Percentiles rank a stretch among this genome's conserved stretches.
phyloP scores from a whole-genome alignment of 495 filamentous ascomycete genomes.

The Chaetomidium leptoderma region DNA sequence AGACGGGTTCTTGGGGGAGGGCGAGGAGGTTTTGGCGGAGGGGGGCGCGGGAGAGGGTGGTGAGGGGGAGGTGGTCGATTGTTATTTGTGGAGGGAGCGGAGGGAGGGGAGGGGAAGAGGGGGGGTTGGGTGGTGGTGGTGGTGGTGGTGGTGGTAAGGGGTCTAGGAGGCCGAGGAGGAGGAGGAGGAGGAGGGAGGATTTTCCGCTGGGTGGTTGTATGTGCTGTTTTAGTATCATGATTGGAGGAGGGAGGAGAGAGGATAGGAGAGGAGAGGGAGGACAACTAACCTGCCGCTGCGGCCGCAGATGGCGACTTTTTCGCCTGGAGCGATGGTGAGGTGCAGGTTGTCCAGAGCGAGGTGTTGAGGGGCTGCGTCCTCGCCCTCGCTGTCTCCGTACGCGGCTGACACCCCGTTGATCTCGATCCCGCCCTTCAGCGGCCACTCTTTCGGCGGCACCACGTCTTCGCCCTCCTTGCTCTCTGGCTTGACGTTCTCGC shows the following conservation, averaged over 20 bases:
- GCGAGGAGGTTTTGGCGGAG: slow-evolving; percentile 27
- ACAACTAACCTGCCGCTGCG: slow-evolving; percentile 22
- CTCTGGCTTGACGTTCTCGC: slow-evolving; percentile 23
- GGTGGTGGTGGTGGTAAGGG: slow-evolving; percentile 53
- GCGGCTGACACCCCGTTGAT: slow-evolving; percentile 25
- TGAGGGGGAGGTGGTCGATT: slow-evolving; percentile 23
- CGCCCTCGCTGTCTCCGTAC: slow-evolving; percentile 11
- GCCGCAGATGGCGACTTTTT: slow-evolving; percentile 29
- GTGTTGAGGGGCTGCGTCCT: neutral
- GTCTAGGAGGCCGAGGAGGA: slow-evolving; percentile 92
- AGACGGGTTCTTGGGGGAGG: slow-evolving; percentile 55
- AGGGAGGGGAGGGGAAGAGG: no score
- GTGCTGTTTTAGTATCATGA: neutral
- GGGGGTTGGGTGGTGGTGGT: slow-evolving; percentile 41
- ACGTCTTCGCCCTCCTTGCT: slow-evolving; percentile 22
- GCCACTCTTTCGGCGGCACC: slow-evolving; percentile 26
- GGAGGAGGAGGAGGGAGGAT: slow-evolving; percentile 80
- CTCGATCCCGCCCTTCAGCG: slow-evolving; percentile 21
- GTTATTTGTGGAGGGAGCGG: slow-evolving; percentile 15
- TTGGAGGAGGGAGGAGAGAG: no score
- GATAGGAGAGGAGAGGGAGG: neutral
- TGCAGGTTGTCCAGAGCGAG: slow-evolving; percentile 23
- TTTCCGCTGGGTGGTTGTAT: slow-evolving; percentile 54
- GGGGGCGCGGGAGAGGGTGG: slow-evolving; percentile 14
- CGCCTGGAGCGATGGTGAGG: slow-evolving; percentile 21